These are phyloP conservation scores for Cladosporium sp. DNA, from an alignment of 2,329 filamentous ascomycete species.

Conservation along the genomic window DNA sequence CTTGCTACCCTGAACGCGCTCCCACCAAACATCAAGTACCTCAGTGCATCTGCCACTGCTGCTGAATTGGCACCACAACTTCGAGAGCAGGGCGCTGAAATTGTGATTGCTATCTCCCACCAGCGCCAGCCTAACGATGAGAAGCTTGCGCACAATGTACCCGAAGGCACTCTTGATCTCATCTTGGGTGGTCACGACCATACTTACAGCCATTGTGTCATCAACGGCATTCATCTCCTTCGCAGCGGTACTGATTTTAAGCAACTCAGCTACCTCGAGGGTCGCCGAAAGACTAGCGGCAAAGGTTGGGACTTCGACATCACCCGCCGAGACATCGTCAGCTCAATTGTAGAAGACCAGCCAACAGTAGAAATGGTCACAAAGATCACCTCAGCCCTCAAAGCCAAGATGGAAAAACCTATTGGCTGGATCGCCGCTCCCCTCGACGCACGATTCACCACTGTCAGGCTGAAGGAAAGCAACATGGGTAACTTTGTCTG, in stretches of 20 bases:
- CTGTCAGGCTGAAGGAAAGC: slow-evolving; percentile 70
- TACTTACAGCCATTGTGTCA: slow-evolving; percentile 72
- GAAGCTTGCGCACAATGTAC: slow-evolving; percentile 70
- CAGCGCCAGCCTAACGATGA: slow-evolving; percentile 86
- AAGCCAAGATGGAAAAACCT: slow-evolving; percentile 73
- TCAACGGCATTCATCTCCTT: slow-evolving; percentile 79
- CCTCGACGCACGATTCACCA: slow-evolving; percentile 81
- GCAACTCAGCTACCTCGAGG: slow-evolving; percentile 83
- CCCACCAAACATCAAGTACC: slow-evolving; percentile 77
- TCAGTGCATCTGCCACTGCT: slow-evolving; percentile 71
- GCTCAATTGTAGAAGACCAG: slow-evolving; percentile 61
- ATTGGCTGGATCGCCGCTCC: slow-evolving; percentile 78
- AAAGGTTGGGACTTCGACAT: slow-evolving; percentile 75
- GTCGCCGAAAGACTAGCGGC: slow-evolving; percentile 52
- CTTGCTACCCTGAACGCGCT: slow-evolving; percentile 83
- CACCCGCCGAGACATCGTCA: slow-evolving; percentile 67
- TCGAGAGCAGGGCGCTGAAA: slow-evolving; percentile 71
- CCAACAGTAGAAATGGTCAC: slow-evolving; percentile 60
- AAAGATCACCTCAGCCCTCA: slow-evolving; percentile 67
- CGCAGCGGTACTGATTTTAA: slow-evolving; percentile 89
- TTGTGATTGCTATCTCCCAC: slow-evolving; percentile 78
- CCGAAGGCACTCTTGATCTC: slow-evolving; percentile 69
- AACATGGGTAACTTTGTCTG: slow-evolving; percentile 90
- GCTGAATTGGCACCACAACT: slow-evolving; percentile 69
- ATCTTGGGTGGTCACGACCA: slow-evolving; percentile 89